These are phyloP conservation scores for Pseudogymnoascus sp. DNA, from an alignment of 2,329 filamentous ascomycete species.

Conservation along the genomic window DNA sequence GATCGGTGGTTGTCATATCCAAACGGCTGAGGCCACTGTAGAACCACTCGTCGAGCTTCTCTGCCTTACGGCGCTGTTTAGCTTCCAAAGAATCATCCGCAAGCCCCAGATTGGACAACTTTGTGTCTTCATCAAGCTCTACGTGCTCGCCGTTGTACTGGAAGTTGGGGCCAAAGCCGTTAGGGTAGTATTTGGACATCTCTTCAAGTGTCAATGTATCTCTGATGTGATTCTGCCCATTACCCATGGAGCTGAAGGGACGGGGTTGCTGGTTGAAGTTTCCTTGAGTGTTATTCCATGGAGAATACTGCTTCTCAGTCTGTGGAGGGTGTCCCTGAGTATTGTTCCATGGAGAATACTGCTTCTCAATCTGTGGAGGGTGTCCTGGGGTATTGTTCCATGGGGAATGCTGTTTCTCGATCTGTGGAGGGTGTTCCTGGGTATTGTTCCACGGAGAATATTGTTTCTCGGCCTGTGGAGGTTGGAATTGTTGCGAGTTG, in stretches of 20 bases:
- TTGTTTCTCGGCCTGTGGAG: not conserved
- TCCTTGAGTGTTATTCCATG: not conserved
- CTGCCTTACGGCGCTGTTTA: slow-evolving; percentile 10
- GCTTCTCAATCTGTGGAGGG: not conserved
- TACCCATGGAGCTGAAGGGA: slow-evolving; percentile 1
- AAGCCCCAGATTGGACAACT: not conserved
- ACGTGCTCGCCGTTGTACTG: slow-evolving; percentile 16
- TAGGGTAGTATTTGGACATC: slow-evolving; percentile 25
- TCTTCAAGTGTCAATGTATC: slow-evolving; percentile 23
- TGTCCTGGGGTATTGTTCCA: slow-evolving; percentile 3
- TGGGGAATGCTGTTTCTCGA: not conserved
- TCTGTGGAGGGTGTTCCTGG: not conserved
- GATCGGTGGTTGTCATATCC: slow-evolving; percentile 22
- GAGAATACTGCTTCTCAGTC: not conserved
- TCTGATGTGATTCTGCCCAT: slow-evolving; percentile 11
- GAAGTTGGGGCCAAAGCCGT: slow-evolving; percentile 19
- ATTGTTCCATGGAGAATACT: not conserved
- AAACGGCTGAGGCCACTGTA: slow-evolving; percentile 25
- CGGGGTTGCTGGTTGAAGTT: not conserved
- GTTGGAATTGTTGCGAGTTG: not conserved
- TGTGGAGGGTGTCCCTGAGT: not conserved
- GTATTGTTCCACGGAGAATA: not conserved
- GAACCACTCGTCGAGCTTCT: slow-evolving; percentile 23
- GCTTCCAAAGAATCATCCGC: slow-evolving; percentile 10
- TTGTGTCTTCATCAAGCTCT: slow-evolving; percentile 13